phyloP scores from a whole-genome alignment of 441 rosid genomes.

The Arabidopsis lyrata region DNA sequence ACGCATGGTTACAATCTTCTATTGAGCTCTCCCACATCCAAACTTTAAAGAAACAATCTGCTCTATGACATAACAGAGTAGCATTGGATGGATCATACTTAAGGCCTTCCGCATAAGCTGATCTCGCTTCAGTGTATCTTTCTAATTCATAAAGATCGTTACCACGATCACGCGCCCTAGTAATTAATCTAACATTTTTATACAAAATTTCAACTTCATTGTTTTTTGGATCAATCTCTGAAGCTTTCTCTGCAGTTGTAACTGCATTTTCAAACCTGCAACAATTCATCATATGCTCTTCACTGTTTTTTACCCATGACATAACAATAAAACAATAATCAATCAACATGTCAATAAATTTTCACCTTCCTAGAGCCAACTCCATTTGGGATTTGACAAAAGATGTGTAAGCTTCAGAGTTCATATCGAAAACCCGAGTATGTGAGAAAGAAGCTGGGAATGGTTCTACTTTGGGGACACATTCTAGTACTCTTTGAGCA shows the following conservation, averaged over 20 bases:
- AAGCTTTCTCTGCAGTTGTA: constrained; percentile 78
- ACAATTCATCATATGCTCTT: constrained; percentile 52
- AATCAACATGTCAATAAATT: constrained; percentile 39
- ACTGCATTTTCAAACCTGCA: constrained; percentile 97
- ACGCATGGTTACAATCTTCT: constrained; percentile 82
- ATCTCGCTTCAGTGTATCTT: constrained; percentile 54
- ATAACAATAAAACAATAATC: constrained; percentile 10
- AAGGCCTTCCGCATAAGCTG: constrained; percentile 92
- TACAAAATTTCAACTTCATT: constrained; percentile 70
- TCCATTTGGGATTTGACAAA: constrained; percentile 83
- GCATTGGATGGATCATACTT: constrained; percentile 82
- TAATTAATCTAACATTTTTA: constrained; percentile 68
- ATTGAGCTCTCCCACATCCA: constrained; percentile 83
- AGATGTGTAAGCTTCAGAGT: constrained; percentile 68
- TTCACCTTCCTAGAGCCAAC: constrained; percentile 91
- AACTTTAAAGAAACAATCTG: constrained; percentile 93
- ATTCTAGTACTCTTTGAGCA: constrained; percentile 58
- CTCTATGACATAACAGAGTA: constrained; percentile 81
- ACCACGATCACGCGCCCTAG: constrained; percentile 81
- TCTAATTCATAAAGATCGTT: constrained; percentile 62
- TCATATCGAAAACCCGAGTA: constrained; percentile 72
- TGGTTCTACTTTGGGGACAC: constrained; percentile 61
- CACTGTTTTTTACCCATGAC: constrained; percentile 36
- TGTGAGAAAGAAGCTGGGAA: constrained; percentile 48
- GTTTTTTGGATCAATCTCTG: constrained; percentile 69